Evolutionary conservation across 2,329 filamentous ascomycete genomes (phyloP).

Genomic region (Venturiaceae sp.): DNA sequence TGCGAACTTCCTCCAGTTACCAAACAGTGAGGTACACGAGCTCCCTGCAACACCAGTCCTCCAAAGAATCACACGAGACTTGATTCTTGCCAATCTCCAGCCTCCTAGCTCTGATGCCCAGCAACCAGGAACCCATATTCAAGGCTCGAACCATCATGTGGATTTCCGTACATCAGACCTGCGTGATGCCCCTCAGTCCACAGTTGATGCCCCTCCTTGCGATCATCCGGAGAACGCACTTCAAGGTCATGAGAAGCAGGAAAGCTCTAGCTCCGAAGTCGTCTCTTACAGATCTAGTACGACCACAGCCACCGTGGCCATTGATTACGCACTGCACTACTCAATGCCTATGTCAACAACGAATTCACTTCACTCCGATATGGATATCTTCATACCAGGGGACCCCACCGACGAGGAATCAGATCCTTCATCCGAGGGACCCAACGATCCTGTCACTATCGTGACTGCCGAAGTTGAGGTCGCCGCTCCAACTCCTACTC

Average conservation of each 20-base stretch:
- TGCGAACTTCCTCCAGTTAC: background rate
- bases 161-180: background rate
- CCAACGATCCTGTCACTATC: conserved; percentile 4
- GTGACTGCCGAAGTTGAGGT: conserved; percentile 7
- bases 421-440: background rate
- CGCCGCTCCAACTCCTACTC: conserved; percentile 5
- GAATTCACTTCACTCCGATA: conserved; percentile 14
- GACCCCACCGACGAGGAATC: background rate
- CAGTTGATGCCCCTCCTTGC: background rate
- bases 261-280: background rate
- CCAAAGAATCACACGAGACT: conserved; percentile 5
- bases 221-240: background rate
- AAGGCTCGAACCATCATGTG: background rate
- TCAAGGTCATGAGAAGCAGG: background rate
- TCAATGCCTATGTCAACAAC: conserved; percentile 10
- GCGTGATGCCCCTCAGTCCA: background rate
- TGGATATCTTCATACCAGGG: conserved; percentile 12
- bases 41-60: conserved; percentile 7
- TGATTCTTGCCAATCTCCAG: conserved; percentile 3
- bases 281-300: conserved; percentile 3
- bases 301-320: conserved; percentile 16
- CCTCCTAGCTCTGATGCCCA: background rate
- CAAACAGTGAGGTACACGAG: conserved; percentile 5
- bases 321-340: conserved; percentile 22
- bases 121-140: background rate